These are phyloP conservation scores for Sporobolomyces roseus DNA, from an alignment of 768 basidiomycete genomes.

Conservation along the genomic window DNA sequence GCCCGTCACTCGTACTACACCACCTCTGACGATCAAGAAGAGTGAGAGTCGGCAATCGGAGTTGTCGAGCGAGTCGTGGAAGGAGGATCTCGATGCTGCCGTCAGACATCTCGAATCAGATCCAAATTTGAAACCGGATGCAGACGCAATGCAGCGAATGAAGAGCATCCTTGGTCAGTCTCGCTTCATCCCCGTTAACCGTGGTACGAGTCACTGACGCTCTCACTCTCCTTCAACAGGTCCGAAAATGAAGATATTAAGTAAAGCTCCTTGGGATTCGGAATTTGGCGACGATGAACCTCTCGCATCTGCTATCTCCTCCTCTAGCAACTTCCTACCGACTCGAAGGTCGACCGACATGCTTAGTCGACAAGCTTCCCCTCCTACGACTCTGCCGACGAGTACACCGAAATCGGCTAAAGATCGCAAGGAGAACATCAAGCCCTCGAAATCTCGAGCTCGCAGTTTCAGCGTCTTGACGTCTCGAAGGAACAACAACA, in stretches of 20 bases:
- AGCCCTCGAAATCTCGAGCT: constrained; percentile 21
- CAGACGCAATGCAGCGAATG: constrained; percentile 30
- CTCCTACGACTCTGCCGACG: neutral
- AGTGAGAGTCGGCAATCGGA: constrained; percentile 19
- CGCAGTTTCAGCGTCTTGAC: constrained; percentile 30
- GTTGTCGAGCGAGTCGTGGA: constrained; percentile 28
- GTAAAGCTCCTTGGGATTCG: constrained; percentile 32
- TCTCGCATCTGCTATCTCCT: neutral
- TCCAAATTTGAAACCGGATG: constrained; percentile 23
- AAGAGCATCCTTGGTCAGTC: constrained; percentile 32
- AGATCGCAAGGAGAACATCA: constrained; percentile 26
- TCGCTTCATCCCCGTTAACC: neutral
- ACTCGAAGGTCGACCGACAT: constrained; percentile 6
- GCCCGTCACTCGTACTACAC: neutral
- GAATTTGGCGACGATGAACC: constrained; percentile 13
- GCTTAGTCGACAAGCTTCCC: neutral
- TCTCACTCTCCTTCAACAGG: neutral
- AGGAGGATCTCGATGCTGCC: constrained; percentile 12
- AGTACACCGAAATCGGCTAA: neutral
- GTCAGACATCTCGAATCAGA: constrained; percentile 13
- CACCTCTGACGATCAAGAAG: neutral
- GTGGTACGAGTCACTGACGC: neutral
- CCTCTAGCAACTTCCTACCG: neutral
- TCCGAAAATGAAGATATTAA: constrained; percentile 23
- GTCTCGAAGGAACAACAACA: neutral